Base-by-base conservation (phyloP, 305 asterid species). In the Coffea humblotiana region DNA sequence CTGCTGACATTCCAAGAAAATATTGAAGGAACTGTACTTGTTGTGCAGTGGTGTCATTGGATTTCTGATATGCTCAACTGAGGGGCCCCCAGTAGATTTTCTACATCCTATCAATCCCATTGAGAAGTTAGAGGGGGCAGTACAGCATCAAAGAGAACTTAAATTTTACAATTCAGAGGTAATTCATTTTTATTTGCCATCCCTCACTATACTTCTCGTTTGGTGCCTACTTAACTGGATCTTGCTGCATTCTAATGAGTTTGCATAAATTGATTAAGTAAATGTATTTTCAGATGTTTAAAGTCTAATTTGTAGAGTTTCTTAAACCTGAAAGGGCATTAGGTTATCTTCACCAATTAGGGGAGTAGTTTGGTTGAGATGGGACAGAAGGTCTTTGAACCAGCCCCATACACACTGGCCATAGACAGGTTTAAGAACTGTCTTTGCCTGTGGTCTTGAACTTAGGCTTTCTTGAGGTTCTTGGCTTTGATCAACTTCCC, bases 91-190 rank as follows among this genome's bases (percentile, higher is more conserved):
- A 58, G 97, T 94, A 76, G 98, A 96, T 88, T 96, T 96, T 80
- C 75, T 80, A 83, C 91, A 91, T 82, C 98, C 99, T 77, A 64
- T 91, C 77, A 96, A 96, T 87, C 99, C 99, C 74, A 96, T 96
- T 78, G 98, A 96, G 90, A 86, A 90, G 86, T 66, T 94, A 75
- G 93, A 90, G 21, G 97, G 92, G 77, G 97, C 97, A 18, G 88
- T 88, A 56, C 87, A 82, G 74, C 84, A 88, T 79, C 87, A 85
- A 79, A 88, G 98, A 86, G 89, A 87, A 77, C 97, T 92, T 56
- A 87, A 78, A 77, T 94, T 90, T 80, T 96, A 96, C 86, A 96
- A 94, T 87, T 90, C 99, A 4, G 95, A 94, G 98, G 98, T 96
- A 89, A 64, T 37, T 51, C 70, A 13, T 40, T 40, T 40, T 40